A percentile compares a stretch with the other conserved stretches of the same genome.
Conservation (phyloP, 2,329 filamentous ascomycete genomes). For the Epichloe scottii region DNA sequence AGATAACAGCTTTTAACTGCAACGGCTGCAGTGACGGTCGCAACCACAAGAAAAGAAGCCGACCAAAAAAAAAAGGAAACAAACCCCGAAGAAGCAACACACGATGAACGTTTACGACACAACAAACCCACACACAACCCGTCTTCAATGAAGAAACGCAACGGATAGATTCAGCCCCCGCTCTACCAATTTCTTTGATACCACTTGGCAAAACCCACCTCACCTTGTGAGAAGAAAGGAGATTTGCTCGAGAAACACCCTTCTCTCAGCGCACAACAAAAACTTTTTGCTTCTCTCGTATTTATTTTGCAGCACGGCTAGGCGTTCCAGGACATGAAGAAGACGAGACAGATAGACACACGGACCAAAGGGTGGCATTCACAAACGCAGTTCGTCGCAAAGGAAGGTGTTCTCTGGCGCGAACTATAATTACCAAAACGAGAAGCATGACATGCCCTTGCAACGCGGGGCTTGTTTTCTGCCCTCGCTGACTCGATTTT, state of each 20-base stretch:
- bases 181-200: neutral
- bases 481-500: too few species aligned
- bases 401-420: too few species aligned
- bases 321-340: constrained; percentile 1
- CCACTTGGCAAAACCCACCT: neutral
- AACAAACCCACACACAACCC: neutral
- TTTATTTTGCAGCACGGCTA: constrained; percentile 1
- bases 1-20: neutral
- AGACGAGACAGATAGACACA: neutral
- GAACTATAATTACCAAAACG: too few species aligned
- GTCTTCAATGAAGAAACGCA: constrained; percentile 1
- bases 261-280: neutral
- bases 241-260: neutral
- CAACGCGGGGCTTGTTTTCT: too few species aligned
- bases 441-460: too few species aligned
- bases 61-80: neutral
- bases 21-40: neutral
- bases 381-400: neutral
- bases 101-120: constrained; percentile 2
- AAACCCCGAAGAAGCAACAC: neutral
- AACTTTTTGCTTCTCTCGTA: neutral
- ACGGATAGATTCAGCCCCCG: constrained; percentile 2
- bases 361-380: neutral
- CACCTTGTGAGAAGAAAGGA: neutral
- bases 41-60: neutral